A percentile compares a stretch with the other conserved stretches of the same genome.
phyloP scores from a whole-genome alignment of 1,284 basidiomycete genomes.

The Ganoderma boninense region DNA sequence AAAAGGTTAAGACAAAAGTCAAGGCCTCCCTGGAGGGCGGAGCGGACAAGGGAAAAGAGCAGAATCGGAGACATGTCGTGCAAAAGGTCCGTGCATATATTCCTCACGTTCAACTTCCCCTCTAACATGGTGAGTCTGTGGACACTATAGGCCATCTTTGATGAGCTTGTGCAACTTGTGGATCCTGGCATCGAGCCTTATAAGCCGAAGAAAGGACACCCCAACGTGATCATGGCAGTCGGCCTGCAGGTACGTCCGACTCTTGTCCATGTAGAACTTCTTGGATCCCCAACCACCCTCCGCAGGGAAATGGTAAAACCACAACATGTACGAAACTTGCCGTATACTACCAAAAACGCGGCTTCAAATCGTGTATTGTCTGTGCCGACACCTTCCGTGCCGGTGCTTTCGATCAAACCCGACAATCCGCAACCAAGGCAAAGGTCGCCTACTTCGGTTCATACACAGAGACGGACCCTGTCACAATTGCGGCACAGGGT shows the following conservation, averaged over 20 bases:
- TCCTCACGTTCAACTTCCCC: background rate
- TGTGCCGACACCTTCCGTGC: conserved; percentile 99
- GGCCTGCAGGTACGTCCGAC: conserved; percentile 81
- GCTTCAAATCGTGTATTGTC: conserved; percentile 98
- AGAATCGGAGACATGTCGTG: conserved; percentile 85
- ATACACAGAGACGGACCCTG: conserved; percentile 99
- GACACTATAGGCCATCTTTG: conserved; percentile 84
- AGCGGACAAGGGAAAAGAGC: conserved; percentile 81
- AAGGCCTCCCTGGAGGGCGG: conserved; percentile 77
- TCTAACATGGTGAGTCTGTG: conserved; percentile 16
- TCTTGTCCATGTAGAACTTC: background rate
- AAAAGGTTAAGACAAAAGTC: conserved; percentile 91
- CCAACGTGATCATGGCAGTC: conserved; percentile 98
- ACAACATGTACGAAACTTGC: conserved; percentile 98
- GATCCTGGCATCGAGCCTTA: conserved; percentile 96
- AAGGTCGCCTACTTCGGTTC: conserved; percentile 99
- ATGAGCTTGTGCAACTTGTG: conserved; percentile 95
- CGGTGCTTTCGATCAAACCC: conserved; percentile 98
- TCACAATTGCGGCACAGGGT: conserved; percentile 93
- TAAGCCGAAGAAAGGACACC: conserved; percentile 95
- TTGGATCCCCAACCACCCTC: background rate
- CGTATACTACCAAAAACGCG: conserved; percentile 96
- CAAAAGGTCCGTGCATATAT: conserved; percentile 77
- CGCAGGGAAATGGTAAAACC: conserved; percentile 95
- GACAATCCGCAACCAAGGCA: conserved; percentile 94